Base-by-base conservation (phyloP, 2,329 filamentous ascomycete species). In the Pseudomassariella vexata region DNA sequence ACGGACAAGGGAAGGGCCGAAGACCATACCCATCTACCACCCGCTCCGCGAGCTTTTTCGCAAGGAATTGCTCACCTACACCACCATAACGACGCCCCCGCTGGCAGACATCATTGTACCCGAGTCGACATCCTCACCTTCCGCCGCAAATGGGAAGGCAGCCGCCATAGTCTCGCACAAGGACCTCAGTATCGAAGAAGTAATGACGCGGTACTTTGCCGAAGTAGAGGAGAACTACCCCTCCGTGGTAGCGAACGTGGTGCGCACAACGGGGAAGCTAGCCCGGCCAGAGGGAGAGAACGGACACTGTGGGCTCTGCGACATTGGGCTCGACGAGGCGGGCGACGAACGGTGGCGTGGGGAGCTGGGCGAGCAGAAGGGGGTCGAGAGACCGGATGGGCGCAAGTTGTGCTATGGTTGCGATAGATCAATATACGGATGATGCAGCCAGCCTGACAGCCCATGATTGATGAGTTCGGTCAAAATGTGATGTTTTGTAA, bases 231-330 rank as follows among this genome's bases (percentile, higher is more conserved):
- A 78, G 43, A 83, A 82, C 37, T 95, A 94, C 50, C 85, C 89
- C 3, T 86, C 85, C 34, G 87, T 96, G 35, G 89, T 98, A 44
- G 83, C 89, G 19, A 98, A 98, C 54, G 92, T 98, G 8, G 90
- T 95, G 5, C 78, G 87, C 40, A 98, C 90, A 20, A 82, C 85
- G n/a, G 81, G 79, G 31, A 95, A 94, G 59, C 68, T 96, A 24
- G 66, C 79, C 27, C 61, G 75, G 17, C 53, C 64, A 1, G 46
- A 46, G 28, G 44, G 40, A 2, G 55, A 53, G 6, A 49, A 47
- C 14, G 52, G 42, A 26, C 35, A 47, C n/a, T 94, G 87, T 48
- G 68, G 71, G 20, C 55, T 90, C 7, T 94, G 87, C 55, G 74
- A 75, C 30, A 75, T 83, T 59, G 73, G 76, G 20, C 64, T 88